Percentiles rank a stretch among this genome's conserved stretches.
These are phyloP conservation scores for Chlorella sp. DNA, from an alignment of 139 green algal genomes.

Conservation along the genomic window DNA sequence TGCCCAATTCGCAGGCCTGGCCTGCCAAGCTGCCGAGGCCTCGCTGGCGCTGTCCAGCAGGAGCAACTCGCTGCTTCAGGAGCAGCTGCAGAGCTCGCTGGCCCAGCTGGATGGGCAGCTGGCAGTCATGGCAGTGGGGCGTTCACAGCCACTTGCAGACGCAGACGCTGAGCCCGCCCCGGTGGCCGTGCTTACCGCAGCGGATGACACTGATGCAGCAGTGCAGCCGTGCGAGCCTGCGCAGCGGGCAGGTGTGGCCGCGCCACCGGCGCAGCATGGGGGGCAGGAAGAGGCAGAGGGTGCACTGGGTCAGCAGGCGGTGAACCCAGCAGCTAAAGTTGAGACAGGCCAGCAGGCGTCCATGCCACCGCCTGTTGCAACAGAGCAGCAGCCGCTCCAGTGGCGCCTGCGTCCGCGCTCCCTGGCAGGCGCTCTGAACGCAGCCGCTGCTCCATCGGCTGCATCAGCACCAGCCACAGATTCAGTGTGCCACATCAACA, in stretches of 20 bases:
- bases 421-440: not conserved
- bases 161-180: too few species aligned
- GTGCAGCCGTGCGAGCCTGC: not conserved
- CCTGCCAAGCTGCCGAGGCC: not conserved
- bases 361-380: not conserved
- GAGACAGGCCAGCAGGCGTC: too few species aligned
- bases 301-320: not conserved
- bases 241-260: not conserved
- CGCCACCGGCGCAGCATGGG: not conserved
- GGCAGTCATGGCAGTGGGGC: not conserved
- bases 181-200: too few species aligned
- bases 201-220: not conserved
- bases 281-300: not conserved
- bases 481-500: slow-evolving; percentile 1
- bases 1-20: not conserved
- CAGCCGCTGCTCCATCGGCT: not conserved
- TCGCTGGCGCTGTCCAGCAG: not conserved
- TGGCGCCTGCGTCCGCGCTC: not conserved
- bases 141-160: too few species aligned
- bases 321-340: not conserved
- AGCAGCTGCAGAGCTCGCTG: not conserved
- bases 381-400: slow-evolving; percentile 5
- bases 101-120: slow-evolving; percentile 5
- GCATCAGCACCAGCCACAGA: not conserved
- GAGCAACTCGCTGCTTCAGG: not conserved